Evolutionary conservation across 2,329 filamentous ascomycete genomes (phyloP).

Genomic region (Fusarium solani-melongenae): DNA sequence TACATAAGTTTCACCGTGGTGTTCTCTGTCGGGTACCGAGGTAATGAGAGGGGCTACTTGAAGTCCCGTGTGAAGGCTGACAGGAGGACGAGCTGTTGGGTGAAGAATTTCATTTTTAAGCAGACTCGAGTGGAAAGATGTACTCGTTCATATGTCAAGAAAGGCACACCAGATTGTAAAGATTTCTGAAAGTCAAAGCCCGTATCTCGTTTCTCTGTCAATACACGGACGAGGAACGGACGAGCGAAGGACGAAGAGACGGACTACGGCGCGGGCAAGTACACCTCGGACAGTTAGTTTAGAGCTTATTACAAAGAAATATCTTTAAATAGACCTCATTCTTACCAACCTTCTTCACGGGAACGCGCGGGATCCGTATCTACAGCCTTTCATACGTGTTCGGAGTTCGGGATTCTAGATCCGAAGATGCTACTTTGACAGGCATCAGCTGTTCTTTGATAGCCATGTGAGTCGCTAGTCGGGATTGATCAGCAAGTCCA

Average conservation of each 20-base stretch:
- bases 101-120: no score
- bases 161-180: no score
- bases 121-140: no score
- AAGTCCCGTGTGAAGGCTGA: no score
- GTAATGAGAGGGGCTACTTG: no score
- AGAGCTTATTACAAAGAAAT: neutral
- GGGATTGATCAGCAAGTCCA: neutral
- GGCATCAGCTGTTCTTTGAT: neutral
- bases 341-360: neutral
- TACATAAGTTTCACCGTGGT: no score
- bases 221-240: neutral
- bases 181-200: neutral
- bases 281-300: neutral
- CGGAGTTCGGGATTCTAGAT: neutral
- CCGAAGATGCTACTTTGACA: neutral
- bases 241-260: neutral
- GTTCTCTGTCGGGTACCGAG: no score
- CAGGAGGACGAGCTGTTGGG: no score
- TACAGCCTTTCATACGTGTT: neutral
- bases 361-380: neutral
- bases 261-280: no score
- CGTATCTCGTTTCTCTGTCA: neutral
- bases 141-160: no score
- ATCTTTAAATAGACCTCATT: neutral
- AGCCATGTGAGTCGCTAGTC: neutral